phyloP scores from a whole-genome alignment of 2,329 filamentous ascomycete genomes.

The Verticillium isaacii region DNA sequence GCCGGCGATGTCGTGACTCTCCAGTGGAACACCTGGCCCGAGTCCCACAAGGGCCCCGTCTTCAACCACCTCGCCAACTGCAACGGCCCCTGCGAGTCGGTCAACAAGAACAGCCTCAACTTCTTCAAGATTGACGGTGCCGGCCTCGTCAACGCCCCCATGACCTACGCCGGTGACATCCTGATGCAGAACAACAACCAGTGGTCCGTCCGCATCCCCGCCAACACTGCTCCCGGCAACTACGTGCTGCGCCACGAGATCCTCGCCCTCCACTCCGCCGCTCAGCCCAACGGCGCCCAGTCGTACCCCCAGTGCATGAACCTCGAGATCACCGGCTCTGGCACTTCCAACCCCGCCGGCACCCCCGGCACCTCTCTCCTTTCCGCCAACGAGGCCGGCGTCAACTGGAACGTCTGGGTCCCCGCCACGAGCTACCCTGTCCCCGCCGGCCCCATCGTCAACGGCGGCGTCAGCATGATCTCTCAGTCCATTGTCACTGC shows the following conservation, averaged over 20 bases:
- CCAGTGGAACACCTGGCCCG: slow-evolving; percentile 45
- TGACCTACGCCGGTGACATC: slow-evolving; percentile 34
- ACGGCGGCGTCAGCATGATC: slow-evolving; percentile 14
- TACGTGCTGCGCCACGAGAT: slow-evolving; percentile 53
- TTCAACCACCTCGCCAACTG: slow-evolving; percentile 40
- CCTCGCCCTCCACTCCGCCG: slow-evolving; percentile 46
- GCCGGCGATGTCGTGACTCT: slow-evolving; percentile 41
- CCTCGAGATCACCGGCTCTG: slow-evolving; percentile 46
- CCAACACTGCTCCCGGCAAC: slow-evolving; percentile 41
- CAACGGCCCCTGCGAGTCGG: slow-evolving; percentile 33
- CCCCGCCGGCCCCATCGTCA: slow-evolving; percentile 23
- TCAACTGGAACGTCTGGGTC: slow-evolving; percentile 49
- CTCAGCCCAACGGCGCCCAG: slow-evolving; percentile 36
- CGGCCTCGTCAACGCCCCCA: slow-evolving; percentile 22
- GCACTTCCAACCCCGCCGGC: slow-evolving; percentile 40
- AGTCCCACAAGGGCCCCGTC: slow-evolving; percentile 42
- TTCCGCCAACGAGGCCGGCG: slow-evolving; percentile 45
- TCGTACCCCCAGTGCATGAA: slow-evolving; percentile 51
- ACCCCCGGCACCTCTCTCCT: slow-evolving; percentile 48
- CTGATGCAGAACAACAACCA: slow-evolving; percentile 46
- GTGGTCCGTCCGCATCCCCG: slow-evolving; percentile 45
- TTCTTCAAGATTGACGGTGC: slow-evolving; percentile 43
- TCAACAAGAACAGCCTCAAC: slow-evolving; percentile 34
- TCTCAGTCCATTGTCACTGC: slow-evolving; percentile 12
- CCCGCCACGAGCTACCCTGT: slow-evolving; percentile 17